Percentiles rank a stretch among this genome's conserved stretches.
These are phyloP conservation scores for Penicillium diatomitis DNA, from an alignment of 495 filamentous ascomycete species.

Conservation along the genomic window DNA sequence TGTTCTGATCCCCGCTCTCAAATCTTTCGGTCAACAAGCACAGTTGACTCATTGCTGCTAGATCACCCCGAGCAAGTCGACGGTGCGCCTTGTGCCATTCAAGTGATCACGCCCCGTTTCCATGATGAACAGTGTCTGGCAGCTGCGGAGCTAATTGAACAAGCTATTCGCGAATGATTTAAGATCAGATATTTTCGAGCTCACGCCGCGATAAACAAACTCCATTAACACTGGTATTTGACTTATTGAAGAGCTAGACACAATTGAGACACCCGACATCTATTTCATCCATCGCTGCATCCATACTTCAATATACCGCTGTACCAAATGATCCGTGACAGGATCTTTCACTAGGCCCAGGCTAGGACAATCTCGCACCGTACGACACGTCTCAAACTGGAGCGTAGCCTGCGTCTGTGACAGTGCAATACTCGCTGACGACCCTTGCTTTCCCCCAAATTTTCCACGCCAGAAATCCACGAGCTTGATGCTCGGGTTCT, in stretches of 20 bases:
- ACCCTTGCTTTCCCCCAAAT: slow-evolving; percentile 6
- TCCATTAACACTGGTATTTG: too few species aligned
- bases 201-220: too few species aligned
- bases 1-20: neutral
- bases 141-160: slow-evolving; percentile 28
- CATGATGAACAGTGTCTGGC: slow-evolving; percentile 36
- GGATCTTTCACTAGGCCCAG: slow-evolving; percentile 12
- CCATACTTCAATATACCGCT: slow-evolving; percentile 17
- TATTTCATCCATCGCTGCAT: slow-evolving; percentile 11
- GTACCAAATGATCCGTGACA: slow-evolving; percentile 12
- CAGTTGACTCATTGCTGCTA: slow-evolving; percentile 5
- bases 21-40: neutral
- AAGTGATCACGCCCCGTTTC: slow-evolving; percentile 29
- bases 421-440: neutral
- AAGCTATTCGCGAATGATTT: slow-evolving; percentile 4
- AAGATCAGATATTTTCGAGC: too few species aligned
- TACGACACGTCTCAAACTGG: slow-evolving; percentile 13
- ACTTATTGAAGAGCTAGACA: neutral
- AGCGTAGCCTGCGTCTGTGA: slow-evolving; percentile 1
- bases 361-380: slow-evolving; percentile 12
- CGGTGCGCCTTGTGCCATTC: slow-evolving; percentile 30
- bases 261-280: neutral
- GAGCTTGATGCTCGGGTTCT: slow-evolving; percentile 52
- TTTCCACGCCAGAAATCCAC: slow-evolving; percentile 42
- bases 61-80: slow-evolving; percentile 27